These are phyloP conservation scores for Collariella sp. DNA, from an alignment of 495 filamentous ascomycete species.

Conservation along the genomic window DNA sequence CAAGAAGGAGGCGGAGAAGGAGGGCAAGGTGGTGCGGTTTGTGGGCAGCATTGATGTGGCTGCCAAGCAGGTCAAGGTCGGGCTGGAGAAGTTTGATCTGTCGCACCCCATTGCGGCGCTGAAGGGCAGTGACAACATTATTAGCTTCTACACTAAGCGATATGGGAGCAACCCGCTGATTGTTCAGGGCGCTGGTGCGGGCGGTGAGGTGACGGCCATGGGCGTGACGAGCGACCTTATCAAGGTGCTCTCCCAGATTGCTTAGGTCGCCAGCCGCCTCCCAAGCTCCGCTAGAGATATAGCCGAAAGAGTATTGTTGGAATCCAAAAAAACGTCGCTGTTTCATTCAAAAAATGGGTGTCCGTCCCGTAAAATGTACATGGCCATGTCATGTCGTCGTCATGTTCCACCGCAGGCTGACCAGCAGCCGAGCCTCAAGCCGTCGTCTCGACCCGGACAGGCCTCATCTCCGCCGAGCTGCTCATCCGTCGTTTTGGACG, in stretches of 20 bases:
- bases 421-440: no score
- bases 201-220: slow-evolving; percentile 93
- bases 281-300: not conserved
- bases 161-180: slow-evolving; percentile 86
- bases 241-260: slow-evolving; percentile 58
- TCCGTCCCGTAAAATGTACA: no score
- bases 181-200: slow-evolving; percentile 89
- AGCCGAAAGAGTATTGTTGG: not conserved
- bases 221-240: slow-evolving; percentile 84
- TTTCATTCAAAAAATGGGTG: no score
- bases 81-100: slow-evolving; percentile 75
- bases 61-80: slow-evolving; percentile 71
- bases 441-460: no score
- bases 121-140: slow-evolving; percentile 96
- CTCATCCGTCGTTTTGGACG: no score
- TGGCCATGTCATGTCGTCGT: no score
- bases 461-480: no score
- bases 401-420: no score
- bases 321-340: not conserved
- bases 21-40: slow-evolving; percentile 87
- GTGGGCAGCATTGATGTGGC: slow-evolving; percentile 86
- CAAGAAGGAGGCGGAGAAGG: slow-evolving; percentile 66
- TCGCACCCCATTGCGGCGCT: slow-evolving; percentile 82
- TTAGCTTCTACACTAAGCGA: slow-evolving; percentile 93
- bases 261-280: slow-evolving; percentile 7